A percentile compares a stretch with the other conserved stretches of the same genome.
These are phyloP conservation scores for Gracilaria domingensis DNA, from an alignment of 23 red algal genomes.

Conservation along the genomic window DNA sequence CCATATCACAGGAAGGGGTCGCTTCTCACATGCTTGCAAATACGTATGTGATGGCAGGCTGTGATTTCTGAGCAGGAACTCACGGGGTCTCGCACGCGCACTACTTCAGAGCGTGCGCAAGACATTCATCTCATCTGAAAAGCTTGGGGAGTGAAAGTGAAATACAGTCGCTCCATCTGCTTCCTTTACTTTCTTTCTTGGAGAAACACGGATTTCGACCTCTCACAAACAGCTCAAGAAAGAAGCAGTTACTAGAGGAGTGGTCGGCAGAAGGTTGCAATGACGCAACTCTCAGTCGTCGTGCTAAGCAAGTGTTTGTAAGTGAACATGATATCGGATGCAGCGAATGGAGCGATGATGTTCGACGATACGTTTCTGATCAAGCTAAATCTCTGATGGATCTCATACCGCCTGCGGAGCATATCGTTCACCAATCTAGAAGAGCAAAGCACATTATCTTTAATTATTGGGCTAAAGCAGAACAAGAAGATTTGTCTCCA, in stretches of 20 bases:
- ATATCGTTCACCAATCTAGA: neutral
- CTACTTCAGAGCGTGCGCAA: constrained; percentile 11
- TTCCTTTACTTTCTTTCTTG: neutral
- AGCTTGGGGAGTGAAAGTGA: neutral
- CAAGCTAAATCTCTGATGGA: neutral
- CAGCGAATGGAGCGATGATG: constrained; percentile 7
- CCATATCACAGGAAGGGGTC: neutral
- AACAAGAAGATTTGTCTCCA: constrained; percentile 6
- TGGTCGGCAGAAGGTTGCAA: neutral
- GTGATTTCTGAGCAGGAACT: neutral
- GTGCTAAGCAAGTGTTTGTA: neutral
- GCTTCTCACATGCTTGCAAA: neutral
- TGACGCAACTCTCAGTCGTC: neutral
- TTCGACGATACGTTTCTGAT: constrained; percentile 16
- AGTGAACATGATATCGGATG: constrained; percentile 10
- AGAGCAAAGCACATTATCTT: constrained; percentile 23
- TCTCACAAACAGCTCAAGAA: neutral
- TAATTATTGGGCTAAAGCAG: constrained; percentile 5
- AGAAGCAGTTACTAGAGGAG: neutral
- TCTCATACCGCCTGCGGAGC: constrained; percentile 10
- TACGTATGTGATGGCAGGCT: neutral
- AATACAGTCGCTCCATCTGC: neutral
- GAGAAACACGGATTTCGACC: constrained; percentile 21
- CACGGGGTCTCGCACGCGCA: neutral
- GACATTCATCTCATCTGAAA: neutral